Evolutionary conservation across 305 asterid species (phyloP).

Genomic region (Fraxinus dipetala): DNA sequence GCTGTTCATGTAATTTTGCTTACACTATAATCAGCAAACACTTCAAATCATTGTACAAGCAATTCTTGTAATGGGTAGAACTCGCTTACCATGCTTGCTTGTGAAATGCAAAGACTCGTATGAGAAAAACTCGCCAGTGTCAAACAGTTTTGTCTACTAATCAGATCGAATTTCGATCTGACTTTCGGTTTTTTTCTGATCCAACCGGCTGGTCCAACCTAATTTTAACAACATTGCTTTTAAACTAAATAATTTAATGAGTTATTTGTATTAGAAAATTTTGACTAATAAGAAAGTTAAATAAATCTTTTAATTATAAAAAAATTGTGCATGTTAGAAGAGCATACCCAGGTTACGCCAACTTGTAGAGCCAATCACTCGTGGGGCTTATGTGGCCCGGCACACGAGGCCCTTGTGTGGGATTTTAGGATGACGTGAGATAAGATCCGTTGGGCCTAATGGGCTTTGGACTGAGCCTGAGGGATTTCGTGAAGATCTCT

Average conservation of each 20-base stretch:
- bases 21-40: too few relatives aligned
- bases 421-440: conserved; percentile 26
- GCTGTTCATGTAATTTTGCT: too few relatives aligned
- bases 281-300: neutral
- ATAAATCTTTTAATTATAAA: neutral
- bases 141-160: neutral
- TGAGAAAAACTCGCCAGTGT: neutral
- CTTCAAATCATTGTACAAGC: too few relatives aligned
- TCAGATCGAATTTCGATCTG: too few relatives aligned
- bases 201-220: too few relatives aligned
- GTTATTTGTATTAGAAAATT: neutral
- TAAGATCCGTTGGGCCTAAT: conserved; percentile 29
- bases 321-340: conserved; percentile 31
- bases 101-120: too few relatives aligned
- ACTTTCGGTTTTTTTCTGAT: too few relatives aligned
- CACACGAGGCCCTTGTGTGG: conserved; percentile 56
- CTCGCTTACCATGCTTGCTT: too few relatives aligned
- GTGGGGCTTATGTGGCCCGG: conserved; percentile 52
- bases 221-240: too few relatives aligned
- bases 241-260: too few relatives aligned
- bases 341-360: conserved; percentile 35
- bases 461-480: conserved; percentile 27
- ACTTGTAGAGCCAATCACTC: neutral
- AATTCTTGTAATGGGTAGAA: too few relatives aligned
- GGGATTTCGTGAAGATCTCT: conserved; percentile 18